Evolutionary conservation across 2,329 filamentous ascomycete genomes (phyloP).

Genomic region (Sporothrix dimorphospora): DNA sequence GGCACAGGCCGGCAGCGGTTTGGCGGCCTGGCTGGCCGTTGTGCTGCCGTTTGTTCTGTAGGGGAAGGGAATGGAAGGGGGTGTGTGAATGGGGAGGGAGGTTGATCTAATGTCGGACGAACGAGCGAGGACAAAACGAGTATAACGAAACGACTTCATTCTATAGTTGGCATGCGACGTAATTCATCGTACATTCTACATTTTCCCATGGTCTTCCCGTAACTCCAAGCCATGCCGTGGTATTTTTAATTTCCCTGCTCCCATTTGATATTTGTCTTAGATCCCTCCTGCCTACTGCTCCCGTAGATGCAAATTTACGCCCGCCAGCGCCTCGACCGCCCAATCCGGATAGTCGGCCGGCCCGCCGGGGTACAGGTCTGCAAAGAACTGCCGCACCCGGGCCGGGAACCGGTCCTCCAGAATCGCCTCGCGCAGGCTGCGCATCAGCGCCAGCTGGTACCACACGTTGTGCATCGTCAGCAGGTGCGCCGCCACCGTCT

Average conservation of each 20-base stretch:
- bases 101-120: background rate
- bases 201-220: background rate
- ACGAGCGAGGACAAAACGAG: background rate
- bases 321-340: conserved; percentile 77
- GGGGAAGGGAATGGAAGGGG: too few species aligned
- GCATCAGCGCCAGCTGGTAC: conserved; percentile 87
- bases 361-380: conserved; percentile 67
- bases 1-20: background rate
- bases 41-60: conserved; percentile 28
- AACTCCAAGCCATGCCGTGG: conserved; percentile 15
- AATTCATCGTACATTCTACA: conserved; percentile 7
- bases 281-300: background rate
- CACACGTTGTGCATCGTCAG: conserved; percentile 96
- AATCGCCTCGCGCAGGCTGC: conserved; percentile 72
- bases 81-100: too few species aligned
- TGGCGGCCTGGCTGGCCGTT: conserved; percentile 27
- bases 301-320: conserved; percentile 75
- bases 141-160: background rate
- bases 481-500: conserved; percentile 84
- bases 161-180: conserved; percentile 8
- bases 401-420: conserved; percentile 78
- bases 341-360: conserved; percentile 71
- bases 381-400: conserved; percentile 80
- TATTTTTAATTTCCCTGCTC: background rate
- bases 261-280: background rate